A percentile compares a stretch with the other conserved stretches of the same genome.
Evolutionary conservation across 352 stramenopile genomes (phyloP).

Genomic region (Thraustochytrium sp.): DNA sequence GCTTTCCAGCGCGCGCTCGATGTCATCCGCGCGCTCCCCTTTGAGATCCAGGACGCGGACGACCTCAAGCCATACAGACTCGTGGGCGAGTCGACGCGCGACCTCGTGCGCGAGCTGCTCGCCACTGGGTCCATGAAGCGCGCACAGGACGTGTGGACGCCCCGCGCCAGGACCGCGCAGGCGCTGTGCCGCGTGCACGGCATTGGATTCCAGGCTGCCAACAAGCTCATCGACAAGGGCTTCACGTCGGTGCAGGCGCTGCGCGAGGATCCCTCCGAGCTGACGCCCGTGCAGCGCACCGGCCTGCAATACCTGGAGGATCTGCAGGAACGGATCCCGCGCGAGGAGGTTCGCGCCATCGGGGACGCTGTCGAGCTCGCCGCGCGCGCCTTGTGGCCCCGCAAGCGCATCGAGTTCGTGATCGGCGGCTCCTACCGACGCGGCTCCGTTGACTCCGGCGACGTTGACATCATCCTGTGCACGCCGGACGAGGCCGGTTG

Average conservation of each 20-base stretch:
- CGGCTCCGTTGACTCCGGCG: conserved; percentile 62
- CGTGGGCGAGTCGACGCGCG: not conserved
- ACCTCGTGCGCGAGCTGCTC: not conserved
- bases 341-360: conserved; percentile 8
- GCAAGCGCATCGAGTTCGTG: not conserved
- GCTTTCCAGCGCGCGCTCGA: not conserved
- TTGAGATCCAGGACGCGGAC: not conserved
- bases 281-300: not conserved
- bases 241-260: not conserved
- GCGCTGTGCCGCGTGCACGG: not conserved
- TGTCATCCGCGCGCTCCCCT: not conserved
- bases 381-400: not conserved
- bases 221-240: not conserved
- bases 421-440: conserved; percentile 64
- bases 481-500: conserved; percentile 64
- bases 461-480: conserved; percentile 71
- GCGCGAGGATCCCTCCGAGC: not conserved
- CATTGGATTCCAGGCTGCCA: conserved; percentile 8
- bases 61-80: not conserved
- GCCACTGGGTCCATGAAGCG: not conserved
- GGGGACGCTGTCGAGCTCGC: not conserved
- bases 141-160: not conserved
- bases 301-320: conserved; percentile 23
- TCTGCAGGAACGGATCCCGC: conserved; percentile 12
- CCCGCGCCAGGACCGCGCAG: not conserved